Percentiles rank a stretch among this genome's conserved stretches.
Evolutionary conservation across 2,329 filamentous ascomycete species (phyloP).

Genomic region (Scedosporium aurantiacum): DNA sequence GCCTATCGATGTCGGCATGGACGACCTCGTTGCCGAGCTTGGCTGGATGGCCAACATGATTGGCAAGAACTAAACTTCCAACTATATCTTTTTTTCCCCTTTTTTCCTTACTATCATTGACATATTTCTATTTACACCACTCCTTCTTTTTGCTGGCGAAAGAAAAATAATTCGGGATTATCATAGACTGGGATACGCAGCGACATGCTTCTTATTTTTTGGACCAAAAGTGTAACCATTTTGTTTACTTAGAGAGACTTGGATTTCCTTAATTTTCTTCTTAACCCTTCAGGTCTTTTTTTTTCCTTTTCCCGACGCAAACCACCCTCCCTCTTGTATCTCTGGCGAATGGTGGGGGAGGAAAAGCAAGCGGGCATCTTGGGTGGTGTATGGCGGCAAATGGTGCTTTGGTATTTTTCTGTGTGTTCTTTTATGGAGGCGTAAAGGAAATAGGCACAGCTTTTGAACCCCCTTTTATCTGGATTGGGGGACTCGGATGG

Average conservation of each 20-base stretch:
- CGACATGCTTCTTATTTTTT: background rate
- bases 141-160: background rate
- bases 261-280: background rate
- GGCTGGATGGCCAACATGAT: slow-evolving; percentile 42
- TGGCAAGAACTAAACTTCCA: slow-evolving; percentile 17
- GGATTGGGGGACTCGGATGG: too few species aligned
- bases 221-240: too few species aligned
- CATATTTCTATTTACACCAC: background rate
- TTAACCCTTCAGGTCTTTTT: too few species aligned
- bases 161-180: background rate
- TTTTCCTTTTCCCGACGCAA: background rate
- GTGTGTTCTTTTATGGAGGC: background rate
- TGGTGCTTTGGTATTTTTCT: background rate
- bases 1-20: slow-evolving; percentile 25
- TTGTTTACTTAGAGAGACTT: background rate
- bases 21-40: slow-evolving; percentile 33
- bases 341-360: background rate
- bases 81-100: background rate
- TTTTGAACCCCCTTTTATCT: too few species aligned
- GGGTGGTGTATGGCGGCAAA: background rate
- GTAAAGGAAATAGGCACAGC: background rate
- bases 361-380: background rate
- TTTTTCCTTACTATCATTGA: background rate
- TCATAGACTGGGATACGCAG: slow-evolving; percentile 1
- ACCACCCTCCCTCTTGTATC: background rate